phyloP scores from a whole-genome alignment of 1,284 basidiomycete species.

The Melanopsichium pennsylvanicum region DNA sequence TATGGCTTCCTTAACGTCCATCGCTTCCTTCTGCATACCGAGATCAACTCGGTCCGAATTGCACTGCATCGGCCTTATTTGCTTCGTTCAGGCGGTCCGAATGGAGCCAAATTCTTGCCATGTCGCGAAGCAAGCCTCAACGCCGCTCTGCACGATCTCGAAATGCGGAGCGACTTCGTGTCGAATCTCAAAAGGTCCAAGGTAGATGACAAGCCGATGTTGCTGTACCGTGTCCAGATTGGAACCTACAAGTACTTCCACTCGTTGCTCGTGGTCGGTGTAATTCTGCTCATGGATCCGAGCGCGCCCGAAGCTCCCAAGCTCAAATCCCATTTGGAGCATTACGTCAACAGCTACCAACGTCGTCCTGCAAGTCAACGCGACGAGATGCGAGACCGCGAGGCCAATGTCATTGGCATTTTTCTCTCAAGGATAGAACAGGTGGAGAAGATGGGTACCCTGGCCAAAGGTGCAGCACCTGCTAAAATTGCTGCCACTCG shows the following conservation, averaged over 20 bases:
- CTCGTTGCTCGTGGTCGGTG: slow-evolving; percentile 50
- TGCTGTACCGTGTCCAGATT: slow-evolving; percentile 46
- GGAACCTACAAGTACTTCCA: slow-evolving; percentile 60
- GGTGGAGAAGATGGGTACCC: slow-evolving; percentile 15
- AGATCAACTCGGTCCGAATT: slow-evolving; percentile 53
- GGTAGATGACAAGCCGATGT: slow-evolving; percentile 16
- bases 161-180: slow-evolving; percentile 51
- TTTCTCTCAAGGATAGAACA: slow-evolving; percentile 49
- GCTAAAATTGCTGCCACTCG: not conserved
- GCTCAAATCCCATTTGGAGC: slow-evolving; percentile 41
- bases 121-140: slow-evolving; percentile 55
- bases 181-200: slow-evolving; percentile 19
- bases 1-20: slow-evolving; percentile 55
- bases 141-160: slow-evolving; percentile 51
- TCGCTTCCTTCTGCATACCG: slow-evolving; percentile 56
- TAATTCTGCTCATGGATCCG: slow-evolving; percentile 56
- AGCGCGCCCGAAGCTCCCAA: slow-evolving; percentile 38
- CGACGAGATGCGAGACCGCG: slow-evolving; percentile 57
- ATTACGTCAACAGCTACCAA: slow-evolving; percentile 31
- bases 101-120: slow-evolving; percentile 34
- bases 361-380: slow-evolving; percentile 13
- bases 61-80: slow-evolving; percentile 57
- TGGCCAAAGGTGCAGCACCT: not conserved
- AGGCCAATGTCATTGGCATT: slow-evolving; percentile 49
- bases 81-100: slow-evolving; percentile 46